Conservation (phyloP, 2,329 filamentous ascomycete species). For the Colletotrichum costaricense region DNA sequence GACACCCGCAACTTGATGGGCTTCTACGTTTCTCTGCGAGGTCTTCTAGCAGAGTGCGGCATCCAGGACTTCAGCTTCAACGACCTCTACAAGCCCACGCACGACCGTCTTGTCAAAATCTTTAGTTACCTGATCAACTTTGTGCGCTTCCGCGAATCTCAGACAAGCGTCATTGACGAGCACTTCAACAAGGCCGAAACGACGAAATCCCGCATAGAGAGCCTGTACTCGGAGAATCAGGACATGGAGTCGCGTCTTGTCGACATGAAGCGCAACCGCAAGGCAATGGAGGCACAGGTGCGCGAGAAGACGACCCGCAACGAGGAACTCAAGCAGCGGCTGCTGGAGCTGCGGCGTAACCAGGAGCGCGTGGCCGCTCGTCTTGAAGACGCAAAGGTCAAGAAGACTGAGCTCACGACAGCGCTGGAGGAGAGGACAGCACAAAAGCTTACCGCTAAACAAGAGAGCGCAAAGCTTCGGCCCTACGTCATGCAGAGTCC, state of each 20-base stretch:
- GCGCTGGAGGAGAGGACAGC: conserved; percentile 79
- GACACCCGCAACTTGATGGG: conserved; percentile 96
- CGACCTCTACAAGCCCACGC: conserved; percentile 91
- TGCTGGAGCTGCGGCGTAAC: conserved; percentile 82
- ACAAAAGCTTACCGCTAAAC: conserved; percentile 75
- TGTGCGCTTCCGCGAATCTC: conserved; percentile 93
- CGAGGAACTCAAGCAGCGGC: conserved; percentile 83
- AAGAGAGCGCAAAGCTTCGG: conserved; percentile 88
- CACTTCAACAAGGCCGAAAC: conserved; percentile 92
- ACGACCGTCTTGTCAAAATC: conserved; percentile 91
- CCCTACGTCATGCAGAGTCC: conserved; percentile 95
- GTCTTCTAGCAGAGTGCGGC: conserved; percentile 86
- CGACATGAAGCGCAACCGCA: conserved; percentile 83
- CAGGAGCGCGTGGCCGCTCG: conserved; percentile 87
- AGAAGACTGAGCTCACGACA: conserved; percentile 80
- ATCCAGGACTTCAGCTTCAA: conserved; percentile 94
- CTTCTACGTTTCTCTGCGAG: conserved; percentile 88
- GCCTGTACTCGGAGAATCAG: conserved; percentile 86
- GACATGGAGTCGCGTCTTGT: conserved; percentile 83
- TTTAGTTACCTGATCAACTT: conserved; percentile 99
- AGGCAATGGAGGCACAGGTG: conserved; percentile 83
- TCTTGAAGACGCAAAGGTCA: conserved; percentile 83
- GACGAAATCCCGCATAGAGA: conserved; percentile 88
- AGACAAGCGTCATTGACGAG: conserved; percentile 89
- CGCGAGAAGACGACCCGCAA: conserved; percentile 88